Percentiles rank a stretch among this genome's conserved stretches.
Evolutionary conservation across 176 grass and related monocot genomes (phyloP).

Genomic region (Aegilops bicornis): DNA sequence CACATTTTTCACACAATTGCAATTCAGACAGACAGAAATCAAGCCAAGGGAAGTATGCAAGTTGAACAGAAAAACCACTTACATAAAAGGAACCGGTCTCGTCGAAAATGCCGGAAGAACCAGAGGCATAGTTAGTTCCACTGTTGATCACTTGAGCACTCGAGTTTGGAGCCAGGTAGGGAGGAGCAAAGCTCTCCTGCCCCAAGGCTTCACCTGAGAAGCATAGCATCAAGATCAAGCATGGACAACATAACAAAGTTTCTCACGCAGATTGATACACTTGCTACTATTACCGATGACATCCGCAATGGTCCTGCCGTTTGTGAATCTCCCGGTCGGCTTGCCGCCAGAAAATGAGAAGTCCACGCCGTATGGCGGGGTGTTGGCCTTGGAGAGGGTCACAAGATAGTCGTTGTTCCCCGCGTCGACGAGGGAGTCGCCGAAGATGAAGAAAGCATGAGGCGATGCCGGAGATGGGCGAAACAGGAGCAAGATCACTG

Average conservation of each 20-base stretch:
- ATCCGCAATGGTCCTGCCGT: conserved; percentile 81
- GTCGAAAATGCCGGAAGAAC: conserved; percentile 90
- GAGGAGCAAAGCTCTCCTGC: conserved; percentile 57
- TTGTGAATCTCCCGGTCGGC: conserved; percentile 91
- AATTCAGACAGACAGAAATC: conserved; percentile 20
- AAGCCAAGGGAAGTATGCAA: background rate
- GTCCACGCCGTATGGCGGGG: conserved; percentile 80
- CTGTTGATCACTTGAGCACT: conserved; percentile 17
- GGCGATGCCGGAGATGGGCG: conserved; percentile 31
- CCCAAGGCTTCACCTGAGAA: conserved; percentile 70
- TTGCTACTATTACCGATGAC: conserved; percentile 55
- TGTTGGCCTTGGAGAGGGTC: conserved; percentile 77
- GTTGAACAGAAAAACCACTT: background rate
- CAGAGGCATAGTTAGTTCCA: conserved; percentile 82
- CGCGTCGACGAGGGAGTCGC: conserved; percentile 87
- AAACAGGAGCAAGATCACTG: conserved; percentile 34
- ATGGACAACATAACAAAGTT: background rate
- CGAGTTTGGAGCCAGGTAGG: conserved; percentile 69
- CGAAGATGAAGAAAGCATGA: conserved; percentile 70
- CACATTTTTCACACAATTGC: background rate
- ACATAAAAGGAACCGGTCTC: conserved; percentile 83
- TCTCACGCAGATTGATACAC: background rate
- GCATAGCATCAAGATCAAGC: background rate
- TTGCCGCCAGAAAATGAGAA: conserved; percentile 65
- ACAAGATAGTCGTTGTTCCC: conserved; percentile 92